Conservation (phyloP, 2,329 filamentous ascomycete species). For the Fusarium sacchari region DNA sequence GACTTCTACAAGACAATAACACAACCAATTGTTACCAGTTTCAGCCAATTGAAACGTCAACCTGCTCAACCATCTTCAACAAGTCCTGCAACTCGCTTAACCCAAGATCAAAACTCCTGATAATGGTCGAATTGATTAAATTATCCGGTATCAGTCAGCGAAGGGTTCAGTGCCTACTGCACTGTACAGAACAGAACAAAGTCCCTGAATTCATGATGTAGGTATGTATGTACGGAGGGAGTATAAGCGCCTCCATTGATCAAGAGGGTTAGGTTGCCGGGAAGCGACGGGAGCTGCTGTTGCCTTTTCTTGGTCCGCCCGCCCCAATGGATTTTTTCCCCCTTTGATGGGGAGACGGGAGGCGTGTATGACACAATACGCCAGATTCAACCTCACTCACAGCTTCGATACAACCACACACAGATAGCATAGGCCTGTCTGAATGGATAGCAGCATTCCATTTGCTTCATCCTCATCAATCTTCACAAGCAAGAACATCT, state of each 20-base stretch:
- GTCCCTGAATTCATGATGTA: constrained; percentile 21
- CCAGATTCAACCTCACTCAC: constrained; percentile 30
- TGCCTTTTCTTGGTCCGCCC: constrained; percentile 25
- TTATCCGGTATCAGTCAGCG: constrained; percentile 6
- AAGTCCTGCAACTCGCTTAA: constrained; percentile 6
- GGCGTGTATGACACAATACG: constrained; percentile 28
- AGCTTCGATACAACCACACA: neutral
- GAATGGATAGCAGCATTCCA: neutral
- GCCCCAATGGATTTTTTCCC: constrained; percentile 41
- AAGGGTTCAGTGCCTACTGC: neutral
- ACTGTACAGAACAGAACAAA: neutral
- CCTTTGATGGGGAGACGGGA: constrained; percentile 30
- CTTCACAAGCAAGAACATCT: constrained; percentile 32
- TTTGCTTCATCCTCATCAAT: constrained; percentile 30
- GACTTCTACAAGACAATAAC: neutral
- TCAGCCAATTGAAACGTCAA: neutral
- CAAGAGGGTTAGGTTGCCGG: constrained; percentile 11
- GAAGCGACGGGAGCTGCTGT: constrained; percentile 18
- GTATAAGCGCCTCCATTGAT: neutral
- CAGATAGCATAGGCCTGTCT: neutral
- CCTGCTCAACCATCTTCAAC: neutral
- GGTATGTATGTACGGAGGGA: too few species aligned
- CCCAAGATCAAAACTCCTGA: neutral
- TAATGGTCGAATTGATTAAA: constrained; percentile 1
- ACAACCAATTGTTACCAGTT: neutral